Base-by-base conservation (phyloP, 306 rosid genomes). In the Rubus parviflorus region DNA sequence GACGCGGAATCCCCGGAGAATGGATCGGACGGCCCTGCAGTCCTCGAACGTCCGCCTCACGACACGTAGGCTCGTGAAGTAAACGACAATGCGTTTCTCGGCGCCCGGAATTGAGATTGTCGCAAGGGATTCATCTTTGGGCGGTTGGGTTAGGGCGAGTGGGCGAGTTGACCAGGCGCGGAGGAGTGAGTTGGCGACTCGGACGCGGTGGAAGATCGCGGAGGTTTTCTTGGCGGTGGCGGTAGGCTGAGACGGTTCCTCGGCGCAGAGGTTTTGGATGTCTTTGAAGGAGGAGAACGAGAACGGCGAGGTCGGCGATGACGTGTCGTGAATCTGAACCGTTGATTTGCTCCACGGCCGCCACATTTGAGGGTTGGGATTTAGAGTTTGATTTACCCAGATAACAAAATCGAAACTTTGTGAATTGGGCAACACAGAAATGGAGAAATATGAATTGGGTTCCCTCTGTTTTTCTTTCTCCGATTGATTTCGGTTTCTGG, bases 1-100 rank as follows among this genome's bases (percentile, higher is more conserved):
- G 8, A 90, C 92, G 25, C 93, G 93, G 77, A 88, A 82, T 40
- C 90, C 97, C 16, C 90, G 90, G 12, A 95, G 81, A 16, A 95
- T 95, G 2, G 93, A 81, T 73, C 88, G 92, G 79, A 92, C 97
- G 81, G 88, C 58, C 77, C 53, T 80, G 89, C 98, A 95, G 70
- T 85, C 96, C 66, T 95, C 95, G 83, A 88, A 95, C 7, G 98
- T 95, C 0, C 86, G 40, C 47, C 97, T 81, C 41, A 95, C 96
- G 78, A 95, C 91, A n/a, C 97, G 92, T 64, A 92, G 87, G 91
- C 95, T 92, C 5, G 98, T 92, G 86, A 87, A 95, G 87, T 92
- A 95, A 19, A 95, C 83, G 51, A 90, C 92, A 57, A 95, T 87
- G 74, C 92, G 91, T 45, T 89, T 85, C 83, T 95, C 96, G 7